Evolutionary conservation across 306 rosid genomes (phyloP).

Genomic region (Castanea crenata): DNA sequence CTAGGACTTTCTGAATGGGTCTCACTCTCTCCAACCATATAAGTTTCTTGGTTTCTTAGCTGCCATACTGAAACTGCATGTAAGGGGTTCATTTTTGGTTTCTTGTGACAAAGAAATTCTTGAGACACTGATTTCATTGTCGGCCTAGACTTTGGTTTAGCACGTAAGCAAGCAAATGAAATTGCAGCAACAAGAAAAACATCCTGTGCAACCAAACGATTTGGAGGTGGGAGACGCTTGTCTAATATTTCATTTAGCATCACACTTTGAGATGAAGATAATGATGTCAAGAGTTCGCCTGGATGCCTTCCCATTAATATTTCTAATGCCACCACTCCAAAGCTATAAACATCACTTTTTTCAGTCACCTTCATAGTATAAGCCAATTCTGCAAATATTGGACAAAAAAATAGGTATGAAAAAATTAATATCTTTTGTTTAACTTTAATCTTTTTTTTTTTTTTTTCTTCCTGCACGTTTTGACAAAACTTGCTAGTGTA

Average conservation of each 20-base stretch:
- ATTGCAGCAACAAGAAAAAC: background rate
- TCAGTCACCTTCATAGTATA: background rate
- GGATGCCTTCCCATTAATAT: background rate
- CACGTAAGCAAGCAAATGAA: background rate
- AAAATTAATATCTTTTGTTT: background rate
- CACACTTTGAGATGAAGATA: background rate
- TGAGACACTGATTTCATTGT: background rate
- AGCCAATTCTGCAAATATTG: background rate
- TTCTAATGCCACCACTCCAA: background rate
- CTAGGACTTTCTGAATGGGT: too few relatives aligned
- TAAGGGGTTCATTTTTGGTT: too few relatives aligned
- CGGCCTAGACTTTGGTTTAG: background rate
- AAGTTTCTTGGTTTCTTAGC: too few relatives aligned
- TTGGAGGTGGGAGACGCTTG: background rate
- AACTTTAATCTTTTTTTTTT: too few relatives aligned
- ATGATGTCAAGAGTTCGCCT: background rate
- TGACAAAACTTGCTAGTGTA: too few relatives aligned
- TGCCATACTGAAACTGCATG: too few relatives aligned
- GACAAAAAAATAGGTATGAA: background rate
- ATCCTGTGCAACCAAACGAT: background rate
- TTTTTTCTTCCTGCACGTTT: too few relatives aligned
- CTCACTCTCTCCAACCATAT: too few relatives aligned
- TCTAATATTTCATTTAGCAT: background rate
- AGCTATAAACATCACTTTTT: too few relatives aligned
- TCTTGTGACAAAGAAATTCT: background rate